A percentile compares a stretch with the other conserved stretches of the same genome.
Conservation (phyloP, 2,329 filamentous ascomycete species). For the Talaromyces islandicus region DNA sequence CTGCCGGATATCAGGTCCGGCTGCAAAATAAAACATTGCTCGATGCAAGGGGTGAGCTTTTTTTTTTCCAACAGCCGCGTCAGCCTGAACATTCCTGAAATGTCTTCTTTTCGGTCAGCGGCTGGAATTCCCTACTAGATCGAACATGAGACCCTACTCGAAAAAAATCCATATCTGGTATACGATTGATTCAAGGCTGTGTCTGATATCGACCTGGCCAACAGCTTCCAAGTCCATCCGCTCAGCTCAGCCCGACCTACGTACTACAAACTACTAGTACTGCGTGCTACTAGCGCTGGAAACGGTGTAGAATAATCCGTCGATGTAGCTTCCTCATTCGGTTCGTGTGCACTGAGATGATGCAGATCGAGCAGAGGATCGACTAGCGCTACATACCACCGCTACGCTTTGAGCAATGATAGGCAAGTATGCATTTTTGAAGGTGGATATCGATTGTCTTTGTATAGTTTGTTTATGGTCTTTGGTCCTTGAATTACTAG, state of each 20-base stretch:
- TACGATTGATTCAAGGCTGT: neutral
- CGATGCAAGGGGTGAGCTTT: neutral
- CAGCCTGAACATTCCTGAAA: neutral
- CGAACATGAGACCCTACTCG: neutral
- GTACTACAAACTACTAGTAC: neutral
- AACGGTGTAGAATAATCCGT: neutral
- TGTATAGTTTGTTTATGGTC: too few relatives aligned
- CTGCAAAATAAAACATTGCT: neutral
- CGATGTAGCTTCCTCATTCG: neutral
- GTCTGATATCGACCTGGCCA: neutral
- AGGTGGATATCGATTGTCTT: neutral
- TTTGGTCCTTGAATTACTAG: neutral
- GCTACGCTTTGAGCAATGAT: neutral
- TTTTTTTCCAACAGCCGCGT: neutral
- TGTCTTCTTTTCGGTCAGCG: neutral
- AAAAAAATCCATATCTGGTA: neutral
- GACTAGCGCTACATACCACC: neutral
- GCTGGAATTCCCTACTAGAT: neutral
- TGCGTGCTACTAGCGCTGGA: neutral
- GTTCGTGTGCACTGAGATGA: neutral
- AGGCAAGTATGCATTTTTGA: neutral
- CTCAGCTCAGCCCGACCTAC: neutral
- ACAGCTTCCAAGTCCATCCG: neutral
- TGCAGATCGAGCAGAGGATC: neutral
- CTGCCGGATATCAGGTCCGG: neutral